phyloP scores from a whole-genome alignment of 1,139 yeast species.

The Kodamaea sp. region DNA sequence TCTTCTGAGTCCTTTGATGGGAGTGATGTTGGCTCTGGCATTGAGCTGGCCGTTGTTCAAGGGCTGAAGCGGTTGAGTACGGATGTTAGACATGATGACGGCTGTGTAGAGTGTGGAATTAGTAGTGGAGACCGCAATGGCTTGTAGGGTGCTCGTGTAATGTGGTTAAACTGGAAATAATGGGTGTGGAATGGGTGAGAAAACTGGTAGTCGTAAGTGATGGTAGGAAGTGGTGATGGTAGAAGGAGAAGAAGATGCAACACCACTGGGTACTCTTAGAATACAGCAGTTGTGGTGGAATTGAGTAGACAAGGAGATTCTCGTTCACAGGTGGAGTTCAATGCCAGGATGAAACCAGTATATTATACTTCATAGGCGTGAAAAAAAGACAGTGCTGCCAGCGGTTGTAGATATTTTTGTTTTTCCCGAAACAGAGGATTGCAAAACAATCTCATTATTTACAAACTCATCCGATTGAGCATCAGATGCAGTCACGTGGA shows the following conservation, averaged over 20 bases:
- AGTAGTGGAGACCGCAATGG: too few species aligned
- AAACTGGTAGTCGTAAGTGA: too few species aligned
- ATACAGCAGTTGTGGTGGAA: too few species aligned
- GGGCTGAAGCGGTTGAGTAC: conserved; percentile 46
- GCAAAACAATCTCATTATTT: conserved; percentile 12
- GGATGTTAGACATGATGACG: conserved; percentile 36
- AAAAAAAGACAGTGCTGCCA: conserved; percentile 1
- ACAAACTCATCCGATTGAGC: conserved; percentile 14
- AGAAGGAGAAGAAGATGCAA: too few species aligned
- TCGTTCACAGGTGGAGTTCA: too few species aligned
- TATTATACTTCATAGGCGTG: conserved; percentile 2
- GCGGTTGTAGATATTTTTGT: conserved; percentile 13
- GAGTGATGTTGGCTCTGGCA: conserved; percentile 42
- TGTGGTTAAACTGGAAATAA: too few species aligned
- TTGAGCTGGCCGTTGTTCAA: conserved; percentile 49
- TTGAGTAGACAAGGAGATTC: too few species aligned
- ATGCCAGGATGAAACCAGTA: conserved; percentile 2
- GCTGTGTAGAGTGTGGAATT: too few species aligned
- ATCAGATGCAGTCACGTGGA: conserved; percentile 1
- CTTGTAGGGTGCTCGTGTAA: too few species aligned
- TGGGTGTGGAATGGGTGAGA: too few species aligned
- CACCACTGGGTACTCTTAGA: too few species aligned
- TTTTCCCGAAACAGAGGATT: conserved; percentile 15
- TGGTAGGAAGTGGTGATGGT: too few species aligned
- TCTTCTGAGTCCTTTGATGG: conserved; percentile 39